Conservation (phyloP, 192 early-diverging fungal genomes). For the Phycomyces nitens region DNA sequence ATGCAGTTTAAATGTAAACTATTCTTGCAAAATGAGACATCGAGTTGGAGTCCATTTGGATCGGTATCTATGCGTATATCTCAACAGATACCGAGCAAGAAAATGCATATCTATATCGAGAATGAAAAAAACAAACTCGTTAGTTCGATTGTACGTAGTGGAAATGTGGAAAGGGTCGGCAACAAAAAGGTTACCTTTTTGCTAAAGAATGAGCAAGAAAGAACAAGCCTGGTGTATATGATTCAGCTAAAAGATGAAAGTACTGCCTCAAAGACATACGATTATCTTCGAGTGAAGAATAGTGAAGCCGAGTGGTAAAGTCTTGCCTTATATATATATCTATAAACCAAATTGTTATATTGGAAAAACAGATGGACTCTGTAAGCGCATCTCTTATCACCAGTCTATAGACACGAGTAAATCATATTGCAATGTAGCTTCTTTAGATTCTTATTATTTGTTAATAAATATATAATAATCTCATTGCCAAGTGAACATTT, state of each 20-base stretch:
- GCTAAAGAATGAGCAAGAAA: slow-evolving; percentile 39
- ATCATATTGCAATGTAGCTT: no score
- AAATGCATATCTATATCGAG: slow-evolving; percentile 46
- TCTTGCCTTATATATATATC: background rate
- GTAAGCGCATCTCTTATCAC: no score
- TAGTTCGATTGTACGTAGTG: slow-evolving; percentile 45
- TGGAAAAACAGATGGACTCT: no score
- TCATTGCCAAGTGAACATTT: no score
- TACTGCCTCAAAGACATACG: slow-evolving; percentile 42
- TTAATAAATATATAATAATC: no score
- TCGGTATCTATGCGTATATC: slow-evolving; percentile 40
- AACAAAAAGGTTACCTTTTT: slow-evolving; percentile 47
- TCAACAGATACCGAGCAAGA: slow-evolving; percentile 47
- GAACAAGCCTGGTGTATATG: slow-evolving; percentile 52
- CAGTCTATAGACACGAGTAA: no score
- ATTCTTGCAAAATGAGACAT: slow-evolving; percentile 50
- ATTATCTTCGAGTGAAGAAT: slow-evolving; percentile 38
- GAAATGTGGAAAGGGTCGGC: slow-evolving; percentile 44
- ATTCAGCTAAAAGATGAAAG: slow-evolving; percentile 54
- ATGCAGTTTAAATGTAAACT: slow-evolving; percentile 45
- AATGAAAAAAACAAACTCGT: slow-evolving; percentile 44
- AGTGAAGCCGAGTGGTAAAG: slow-evolving; percentile 17
- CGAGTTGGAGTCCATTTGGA: slow-evolving; percentile 49
- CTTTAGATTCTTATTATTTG: no score
- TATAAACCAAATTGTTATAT: no score